Base-by-base conservation (phyloP, 345 rosid genomes). In the Eucalyptus microcorys region DNA sequence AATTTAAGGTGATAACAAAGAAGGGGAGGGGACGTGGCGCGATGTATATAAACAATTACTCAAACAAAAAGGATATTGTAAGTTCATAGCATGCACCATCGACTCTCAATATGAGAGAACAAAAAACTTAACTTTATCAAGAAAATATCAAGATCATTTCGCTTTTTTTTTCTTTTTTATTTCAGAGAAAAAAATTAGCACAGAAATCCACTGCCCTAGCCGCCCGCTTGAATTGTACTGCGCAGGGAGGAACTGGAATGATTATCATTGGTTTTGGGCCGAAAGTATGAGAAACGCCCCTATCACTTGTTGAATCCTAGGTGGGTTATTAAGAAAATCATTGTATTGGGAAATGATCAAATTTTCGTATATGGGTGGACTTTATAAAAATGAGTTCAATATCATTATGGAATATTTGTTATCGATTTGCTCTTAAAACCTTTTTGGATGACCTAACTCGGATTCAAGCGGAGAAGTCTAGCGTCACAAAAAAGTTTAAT, bases 381-480 rank as follows among this genome's bases (percentile, higher is more conserved):
- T 9, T 34, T 16, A 0, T 68, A 32, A 68, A 34, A 34, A 32
- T 2, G 13, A 37, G 24, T 68, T 8, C 4, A 17, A 17, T 10
- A 68, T 68, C 80, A 7, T 34, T 19, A 37, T 2, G 14, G 0
- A 34, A 71, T 21, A 37, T 66, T 66, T 15, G 79, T n/a, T 32
- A 2, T 16, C 79, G 1, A 15, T 66, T 15, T 71, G 7, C 45
- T 34, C 81, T 5, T 10, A 19, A 64, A 71, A 71, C 24, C 14
- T 34, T 71, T 71, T 19, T 68, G 80, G 80, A 17, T 0, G 4
- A 68, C 3, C 2, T 2, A 2, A 4, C 80, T 34, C 1, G 0
- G 42, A 66, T 66, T 32, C 42, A 66, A 15, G 19, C 0, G 52
- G 22, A 66, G 22, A 17, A 68, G 1, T 68, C 43, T 68, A 3